Evolutionary conservation across 306 rosid genomes (phyloP).

Genomic region (Crotalaria pallida): DNA sequence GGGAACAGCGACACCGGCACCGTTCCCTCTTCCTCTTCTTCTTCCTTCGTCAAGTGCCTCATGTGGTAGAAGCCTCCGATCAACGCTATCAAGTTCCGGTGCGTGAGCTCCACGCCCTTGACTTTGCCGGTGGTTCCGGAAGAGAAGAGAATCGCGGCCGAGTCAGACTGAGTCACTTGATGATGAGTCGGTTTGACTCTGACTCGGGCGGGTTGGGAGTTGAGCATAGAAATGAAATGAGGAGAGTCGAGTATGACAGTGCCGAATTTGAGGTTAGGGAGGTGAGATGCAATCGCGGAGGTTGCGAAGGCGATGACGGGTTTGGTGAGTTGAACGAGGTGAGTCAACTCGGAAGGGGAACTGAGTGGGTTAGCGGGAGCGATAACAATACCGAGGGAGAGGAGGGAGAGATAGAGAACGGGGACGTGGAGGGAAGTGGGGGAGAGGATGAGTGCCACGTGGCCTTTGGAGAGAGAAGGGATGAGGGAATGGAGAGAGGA

Average conservation of each 20-base stretch:
- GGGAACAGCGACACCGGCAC: slow-evolving; percentile 33
- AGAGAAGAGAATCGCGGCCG: slow-evolving; percentile 76
- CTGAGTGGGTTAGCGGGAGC: slow-evolving; percentile 72
- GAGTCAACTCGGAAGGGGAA: slow-evolving; percentile 52
- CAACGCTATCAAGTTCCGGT: slow-evolving; percentile 54
- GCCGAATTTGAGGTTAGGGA: slow-evolving; percentile 28
- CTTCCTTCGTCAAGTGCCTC: neutral
- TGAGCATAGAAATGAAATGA: slow-evolving; percentile 51
- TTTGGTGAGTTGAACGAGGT: slow-evolving; percentile 44
- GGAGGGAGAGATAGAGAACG: slow-evolving; percentile 64
- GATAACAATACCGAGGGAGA: slow-evolving; percentile 59
- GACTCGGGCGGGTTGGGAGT: neutral
- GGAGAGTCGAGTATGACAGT: slow-evolving; percentile 64
- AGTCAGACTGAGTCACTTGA: slow-evolving; percentile 40
- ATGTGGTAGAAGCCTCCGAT: slow-evolving; percentile 28
- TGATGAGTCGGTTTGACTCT: neutral
- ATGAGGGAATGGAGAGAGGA: slow-evolving; percentile 27
- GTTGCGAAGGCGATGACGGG: slow-evolving; percentile 67
- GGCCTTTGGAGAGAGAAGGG: slow-evolving; percentile 47
- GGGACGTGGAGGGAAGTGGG: slow-evolving; percentile 66
- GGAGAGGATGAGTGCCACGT: slow-evolving; percentile 67
- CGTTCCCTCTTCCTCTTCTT: neutral
- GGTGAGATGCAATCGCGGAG: slow-evolving; percentile 24
- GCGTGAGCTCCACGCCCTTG: slow-evolving; percentile 67
- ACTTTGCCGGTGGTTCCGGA: slow-evolving; percentile 87